Evolutionary conservation across 345 rosid species (phyloP), one percentile per base, ranked within the genome.

Genomic region (Jatropha curcas): DNA sequence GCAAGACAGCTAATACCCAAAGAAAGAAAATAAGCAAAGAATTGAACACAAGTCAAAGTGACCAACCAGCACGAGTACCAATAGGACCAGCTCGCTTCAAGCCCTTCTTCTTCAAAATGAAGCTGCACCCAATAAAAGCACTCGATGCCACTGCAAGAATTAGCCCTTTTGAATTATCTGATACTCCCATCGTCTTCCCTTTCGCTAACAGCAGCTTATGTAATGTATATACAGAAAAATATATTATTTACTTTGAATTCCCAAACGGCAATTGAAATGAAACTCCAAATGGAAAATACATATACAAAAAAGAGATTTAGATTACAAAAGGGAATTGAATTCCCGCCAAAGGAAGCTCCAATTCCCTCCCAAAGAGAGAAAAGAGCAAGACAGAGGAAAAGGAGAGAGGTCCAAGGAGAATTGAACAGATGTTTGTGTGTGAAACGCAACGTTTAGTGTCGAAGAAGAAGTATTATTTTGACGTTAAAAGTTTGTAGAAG

Each of bases 61-160:
- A 74, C 77, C 37, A 60, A 94, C 98, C 98, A 65, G 97, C 97
- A 20, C 91, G 92, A 69, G 88, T 79, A 66, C 98, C 98, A 30
- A 80, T 52, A 25, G 89, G 85, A n/a, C 87, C 96, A 68, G 98
- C 98, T 41, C 89, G 89, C 77, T 90, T 92, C 71, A 94, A 90
- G 16, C 98, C 97, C 85, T 88, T 88, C 93, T 94, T 94, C 93
- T 92, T 94, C 84, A 94, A 73, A 67, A 92, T 94, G 87, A 94
- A 94, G 86, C 98, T 94, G 9, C 90, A 75, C 14, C 98, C 98
- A 4, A 90, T 88, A 75, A 94, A 94, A 2, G 85, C 87, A 62
- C 96, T 88, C 4, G 96, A 94, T 41, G 85, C 84, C 60, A 88
- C 84, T 2, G 97, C 98, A 65, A 94, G 76, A 34, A 90, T 74